Evolutionary conservation across 352 stramenopile species (phyloP).

Genomic region (Thalassiosira mediterranea): DNA sequence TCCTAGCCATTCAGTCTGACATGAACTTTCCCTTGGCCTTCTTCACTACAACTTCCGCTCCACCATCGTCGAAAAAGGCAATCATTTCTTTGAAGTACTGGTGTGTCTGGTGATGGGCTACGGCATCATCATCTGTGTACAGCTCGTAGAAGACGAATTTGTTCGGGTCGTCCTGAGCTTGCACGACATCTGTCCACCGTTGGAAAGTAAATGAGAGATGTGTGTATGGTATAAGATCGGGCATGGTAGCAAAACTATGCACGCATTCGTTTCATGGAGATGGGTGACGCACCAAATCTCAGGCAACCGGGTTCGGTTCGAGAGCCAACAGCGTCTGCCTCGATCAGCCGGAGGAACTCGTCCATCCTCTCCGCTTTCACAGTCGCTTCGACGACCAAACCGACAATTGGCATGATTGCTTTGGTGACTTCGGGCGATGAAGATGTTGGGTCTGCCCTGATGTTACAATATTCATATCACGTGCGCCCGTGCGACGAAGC

Average conservation of each 20-base stretch:
- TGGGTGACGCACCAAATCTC: constrained; percentile 59
- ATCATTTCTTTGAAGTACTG: constrained; percentile 70
- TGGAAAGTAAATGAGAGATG: not conserved
- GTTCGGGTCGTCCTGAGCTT: constrained; percentile 61
- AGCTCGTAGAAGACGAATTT: constrained; percentile 84
- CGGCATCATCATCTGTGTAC: constrained; percentile 62
- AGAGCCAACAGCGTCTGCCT: constrained; percentile 68
- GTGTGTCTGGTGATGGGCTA: constrained; percentile 77
- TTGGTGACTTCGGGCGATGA: no score
- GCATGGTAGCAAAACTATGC: not conserved
- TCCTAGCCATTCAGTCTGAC: no score
- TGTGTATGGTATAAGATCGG: not conserved
- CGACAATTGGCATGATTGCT: no score
- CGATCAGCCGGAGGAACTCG: constrained; percentile 79
- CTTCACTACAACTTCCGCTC: constrained; percentile 62
- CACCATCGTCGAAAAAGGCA: constrained; percentile 76
- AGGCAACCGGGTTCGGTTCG: constrained; percentile 74
- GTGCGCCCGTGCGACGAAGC: no score
- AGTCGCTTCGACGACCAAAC: constrained; percentile 74
- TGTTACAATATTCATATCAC: no score
- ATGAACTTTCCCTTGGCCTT: constrained; percentile 77
- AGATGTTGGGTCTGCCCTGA: no score
- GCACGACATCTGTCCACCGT: constrained; percentile 46
- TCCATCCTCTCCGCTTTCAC: constrained; percentile 72
- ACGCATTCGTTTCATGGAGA: not conserved